A percentile compares a stretch with the other conserved stretches of the same genome.
Evolutionary conservation across 306 rosid species (phyloP).

Genomic region (Castanea mollissima): DNA sequence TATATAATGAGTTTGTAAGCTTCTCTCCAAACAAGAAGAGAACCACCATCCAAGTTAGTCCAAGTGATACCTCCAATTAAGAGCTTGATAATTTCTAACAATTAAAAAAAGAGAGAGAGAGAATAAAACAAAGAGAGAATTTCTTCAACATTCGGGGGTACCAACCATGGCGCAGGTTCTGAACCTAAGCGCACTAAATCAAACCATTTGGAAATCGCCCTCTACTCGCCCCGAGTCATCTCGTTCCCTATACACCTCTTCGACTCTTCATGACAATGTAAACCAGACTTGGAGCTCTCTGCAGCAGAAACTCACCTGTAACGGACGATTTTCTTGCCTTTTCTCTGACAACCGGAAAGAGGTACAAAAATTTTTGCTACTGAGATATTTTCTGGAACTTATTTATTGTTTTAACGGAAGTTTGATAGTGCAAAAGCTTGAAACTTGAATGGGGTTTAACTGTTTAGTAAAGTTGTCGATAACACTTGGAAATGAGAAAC

Average conservation of each 20-base stretch:
- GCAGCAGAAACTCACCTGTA: slow-evolving; percentile 51
- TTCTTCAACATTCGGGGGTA: background rate
- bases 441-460: background rate
- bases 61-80: too few species aligned
- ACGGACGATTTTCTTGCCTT: slow-evolving; percentile 62
- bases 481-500: background rate
- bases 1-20: too few species aligned
- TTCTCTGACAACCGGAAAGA: slow-evolving; percentile 67
- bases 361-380: slow-evolving; percentile 32
- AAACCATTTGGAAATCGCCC: slow-evolving; percentile 15
- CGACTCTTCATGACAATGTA: slow-evolving; percentile 19
- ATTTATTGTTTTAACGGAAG: background rate
- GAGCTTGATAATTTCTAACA: too few species aligned
- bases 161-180: slow-evolving; percentile 57
- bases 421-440: background rate
- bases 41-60: too few species aligned
- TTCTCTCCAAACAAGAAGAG: too few species aligned
- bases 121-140: too few species aligned
- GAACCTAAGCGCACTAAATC: slow-evolving; percentile 48
- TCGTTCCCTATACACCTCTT: slow-evolving; percentile 19
- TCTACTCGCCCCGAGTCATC: slow-evolving; percentile 15
- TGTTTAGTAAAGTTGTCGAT: background rate
- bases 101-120: too few species aligned
- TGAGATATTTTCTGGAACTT: background rate
- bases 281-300: slow-evolving; percentile 42